Base-by-base conservation (phyloP, 2,329 filamentous ascomycete genomes). In the Albophoma yamanashiensis region DNA sequence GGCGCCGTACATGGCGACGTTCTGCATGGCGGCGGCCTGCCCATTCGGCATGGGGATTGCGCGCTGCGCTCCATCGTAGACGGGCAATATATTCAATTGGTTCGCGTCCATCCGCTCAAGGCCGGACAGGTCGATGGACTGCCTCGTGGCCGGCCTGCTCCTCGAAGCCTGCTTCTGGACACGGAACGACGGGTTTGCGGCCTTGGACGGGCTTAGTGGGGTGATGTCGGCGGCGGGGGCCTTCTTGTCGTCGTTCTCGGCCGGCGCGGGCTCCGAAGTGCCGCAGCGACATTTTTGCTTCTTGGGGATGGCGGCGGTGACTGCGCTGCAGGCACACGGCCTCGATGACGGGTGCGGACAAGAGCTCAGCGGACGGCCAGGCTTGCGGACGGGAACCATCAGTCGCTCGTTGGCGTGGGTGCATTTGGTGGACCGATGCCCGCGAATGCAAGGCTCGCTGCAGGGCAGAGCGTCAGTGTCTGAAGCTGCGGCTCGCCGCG, bases 341-440 rank as follows among this genome's bases (percentile, higher is more conserved):
- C 81, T 81, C 57, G 83, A 83, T 38, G 80, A 78, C 8, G 84
- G 81, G 66, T 89, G 87, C 59, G 87, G 86, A 67, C 87, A 90
- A 59, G 82, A 81, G 70, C 86, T 89, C 59, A 90, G 73, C 11
- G 87, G 88, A 57, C 88, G 80, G 22, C 88, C 88, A 20, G 88
- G 87, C 68, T 89, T 89, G 63, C 87, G 82, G 20, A 91, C 88
- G 27, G 85, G 84, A 4, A 89, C 78, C 79, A 90, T 84, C 40
- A 89, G 75, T 61, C 87, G 83, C 66, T 89, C 86, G 64, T 80
- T 79, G 62, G 79, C 80, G 69, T 91, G 88, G 56, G 82, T 86
- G 72, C 88, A 91, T 77, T 88, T 89, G 58, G 87, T 89, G 38
- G 88, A 90, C 67, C 88, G 85, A 72, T 91, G 88, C 60, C 88